Base-by-base conservation (phyloP, 306 rosid species). In the Astragalus membranaceus region DNA sequence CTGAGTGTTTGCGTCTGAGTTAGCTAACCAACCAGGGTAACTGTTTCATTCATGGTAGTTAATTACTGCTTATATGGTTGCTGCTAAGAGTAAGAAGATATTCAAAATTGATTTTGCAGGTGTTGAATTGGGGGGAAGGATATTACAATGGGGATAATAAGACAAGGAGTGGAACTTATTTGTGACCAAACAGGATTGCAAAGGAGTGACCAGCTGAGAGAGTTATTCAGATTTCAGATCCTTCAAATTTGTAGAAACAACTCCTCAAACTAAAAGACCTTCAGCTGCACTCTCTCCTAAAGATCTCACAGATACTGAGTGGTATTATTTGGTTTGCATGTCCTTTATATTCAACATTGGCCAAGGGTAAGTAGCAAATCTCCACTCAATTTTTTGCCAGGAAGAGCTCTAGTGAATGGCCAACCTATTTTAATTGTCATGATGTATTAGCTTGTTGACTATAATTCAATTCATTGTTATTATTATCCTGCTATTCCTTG, bases 251-350 rank as follows among this genome's bases (percentile, higher is more conserved):
- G n/a, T n/a, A n/a, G n/a, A n/a, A n/a, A n/a, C n/a, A n/a, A n/a
- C n/a, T n/a, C 87, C 88, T 6, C 93, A 78, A 66, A 62, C 83
- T 3, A 87, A 83, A 83, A 80, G 86, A 90, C 96, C 92, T 64
- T 85, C 92, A 2, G 91, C 82, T 4, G 75, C 94, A 41, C 84
- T 92, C 17, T 84, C 96, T 43, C 96, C 97, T 0, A 96, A 92
- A 69, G 97, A 92, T 73, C 93, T 92, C 53, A 83, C 94, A 9
- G 92, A 89, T 70, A 77, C 97, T n/a, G n/a, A 0, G 77, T 92
- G 97, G 97, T 89, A 88, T 56, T 92, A 89, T 88, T 85, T 92
- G 77, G 96, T 87, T n/a, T n/a, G n/a, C n/a, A n/a, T n/a, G n/a
- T n/a, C n/a, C n/a, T n/a, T n/a, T n/a, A n/a, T n/a, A n/a, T n/a